Conservation (phyloP, 2,329 filamentous ascomycete genomes). For the Alternaria solani region DNA sequence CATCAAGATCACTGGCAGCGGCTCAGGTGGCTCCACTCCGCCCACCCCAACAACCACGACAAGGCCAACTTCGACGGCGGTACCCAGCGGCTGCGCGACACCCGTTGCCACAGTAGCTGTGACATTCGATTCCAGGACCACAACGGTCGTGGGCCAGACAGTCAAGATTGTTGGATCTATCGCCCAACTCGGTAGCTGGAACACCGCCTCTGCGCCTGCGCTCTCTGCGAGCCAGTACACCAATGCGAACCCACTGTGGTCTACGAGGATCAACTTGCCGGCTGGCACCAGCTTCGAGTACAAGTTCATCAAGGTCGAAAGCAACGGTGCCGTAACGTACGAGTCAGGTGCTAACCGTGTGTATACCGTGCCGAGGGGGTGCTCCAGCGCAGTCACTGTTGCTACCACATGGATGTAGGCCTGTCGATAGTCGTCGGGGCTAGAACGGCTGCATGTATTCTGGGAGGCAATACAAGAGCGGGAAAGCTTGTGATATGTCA, state of each 20-base stretch:
- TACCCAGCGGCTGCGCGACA: conserved; percentile 32
- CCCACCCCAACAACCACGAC: conserved; percentile 23
- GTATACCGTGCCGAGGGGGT: conserved; percentile 44
- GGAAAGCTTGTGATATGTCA: neutral
- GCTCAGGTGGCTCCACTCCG: conserved; percentile 19
- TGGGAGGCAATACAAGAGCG: neutral
- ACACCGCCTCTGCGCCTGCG: conserved; percentile 50
- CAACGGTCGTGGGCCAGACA: conserved; percentile 59
- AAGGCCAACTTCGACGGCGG: conserved; percentile 21
- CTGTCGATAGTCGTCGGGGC: too few species aligned
- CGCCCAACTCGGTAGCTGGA: conserved; percentile 56
- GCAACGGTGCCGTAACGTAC: conserved; percentile 56
- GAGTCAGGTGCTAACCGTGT: conserved; percentile 55
- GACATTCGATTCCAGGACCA: conserved; percentile 57
- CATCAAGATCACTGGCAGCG: conserved; percentile 38
- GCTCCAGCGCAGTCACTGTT: conserved; percentile 27
- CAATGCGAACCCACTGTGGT: conserved; percentile 56
- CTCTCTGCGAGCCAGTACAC: conserved; percentile 57
- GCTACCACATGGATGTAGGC: conserved; percentile 35
- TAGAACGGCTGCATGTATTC: neutral
- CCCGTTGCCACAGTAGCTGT: conserved; percentile 45
- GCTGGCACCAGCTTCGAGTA: conserved; percentile 57
- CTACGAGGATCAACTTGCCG: conserved; percentile 50
- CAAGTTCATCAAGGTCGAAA: conserved; percentile 57
- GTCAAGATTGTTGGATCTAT: conserved; percentile 57